Evolutionary conservation across 768 basidiomycete genomes (phyloP).

Genomic region (Austroboletus eburneus): DNA sequence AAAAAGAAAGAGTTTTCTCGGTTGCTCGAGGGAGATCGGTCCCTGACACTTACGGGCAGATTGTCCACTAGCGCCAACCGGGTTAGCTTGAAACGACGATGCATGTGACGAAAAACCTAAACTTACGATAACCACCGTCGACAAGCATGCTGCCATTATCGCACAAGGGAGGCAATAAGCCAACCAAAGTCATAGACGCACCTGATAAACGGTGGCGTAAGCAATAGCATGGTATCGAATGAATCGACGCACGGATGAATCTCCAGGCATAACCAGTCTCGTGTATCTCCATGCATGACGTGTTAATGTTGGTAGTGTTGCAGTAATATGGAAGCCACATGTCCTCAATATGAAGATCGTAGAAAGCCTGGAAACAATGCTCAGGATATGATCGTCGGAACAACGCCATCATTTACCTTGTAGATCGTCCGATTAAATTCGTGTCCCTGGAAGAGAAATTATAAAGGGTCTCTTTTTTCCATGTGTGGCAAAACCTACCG

Average conservation of each 20-base stretch:
- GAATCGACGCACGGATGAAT: conserved; percentile 60
- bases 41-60: conserved; percentile 57
- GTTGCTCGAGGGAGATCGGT: background rate
- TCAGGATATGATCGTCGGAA: conserved; percentile 6
- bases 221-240: background rate
- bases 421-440: conserved; percentile 95
- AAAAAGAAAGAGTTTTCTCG: conserved; percentile 4
- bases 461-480: background rate
- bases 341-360: conserved; percentile 92
- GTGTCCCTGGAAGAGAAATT: conserved; percentile 60
- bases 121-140: conserved; percentile 83
- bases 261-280: conserved; percentile 99
- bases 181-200: conserved; percentile 96
- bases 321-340: conserved; percentile 99
- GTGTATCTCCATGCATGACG: conserved; percentile 95
- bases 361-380: conserved; percentile 63
- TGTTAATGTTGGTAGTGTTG: conserved; percentile 96
- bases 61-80: conserved; percentile 64
- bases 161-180: conserved; percentile 89
- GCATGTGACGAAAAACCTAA: conserved; percentile 27
- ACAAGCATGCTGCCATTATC: conserved; percentile 92
- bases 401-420: conserved; percentile 48
- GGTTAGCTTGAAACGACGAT: conserved; percentile 9
- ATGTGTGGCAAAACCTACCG: conserved; percentile 36
- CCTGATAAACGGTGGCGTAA: conserved; percentile 41